Conservation (phyloP, 176 grass and related monocot species). For the Bolboschoenus planiculmis region DNA sequence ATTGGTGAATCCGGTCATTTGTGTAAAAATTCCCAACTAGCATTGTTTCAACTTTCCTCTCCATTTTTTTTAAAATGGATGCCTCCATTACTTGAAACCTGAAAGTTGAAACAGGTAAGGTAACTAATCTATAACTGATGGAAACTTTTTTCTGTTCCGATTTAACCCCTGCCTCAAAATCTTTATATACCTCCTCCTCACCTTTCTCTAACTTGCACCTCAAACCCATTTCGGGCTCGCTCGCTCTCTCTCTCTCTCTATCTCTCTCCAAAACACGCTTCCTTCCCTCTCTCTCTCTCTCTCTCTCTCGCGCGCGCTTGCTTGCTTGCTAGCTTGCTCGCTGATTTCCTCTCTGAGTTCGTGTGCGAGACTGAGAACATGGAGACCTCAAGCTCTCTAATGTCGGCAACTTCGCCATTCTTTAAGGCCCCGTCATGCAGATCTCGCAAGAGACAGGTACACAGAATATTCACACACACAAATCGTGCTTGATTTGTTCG, state of each 20-base stretch:
- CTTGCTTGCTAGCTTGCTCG: neutral
- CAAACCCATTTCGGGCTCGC: too few species aligned
- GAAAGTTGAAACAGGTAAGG: too few species aligned
- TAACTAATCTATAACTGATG: too few species aligned
- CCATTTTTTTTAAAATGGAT: too few species aligned
- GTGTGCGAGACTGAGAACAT: neutral
- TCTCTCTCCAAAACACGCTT: neutral
- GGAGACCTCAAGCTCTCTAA: slow-evolving; percentile 30
- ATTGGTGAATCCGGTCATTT: too few species aligned
- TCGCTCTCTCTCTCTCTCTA: too few species aligned
- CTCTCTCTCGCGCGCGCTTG: neutral
- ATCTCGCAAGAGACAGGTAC: slow-evolving; percentile 51
- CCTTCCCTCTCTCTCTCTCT: neutral
- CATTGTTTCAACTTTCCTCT: too few species aligned
- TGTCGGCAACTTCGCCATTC: slow-evolving; percentile 46
- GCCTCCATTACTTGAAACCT: too few species aligned
- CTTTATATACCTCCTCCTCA: neutral
- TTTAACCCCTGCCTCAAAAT: neutral
- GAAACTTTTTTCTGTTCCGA: neutral
- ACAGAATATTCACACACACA: neutral
- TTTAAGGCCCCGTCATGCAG: slow-evolving; percentile 16
- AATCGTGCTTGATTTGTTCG: neutral
- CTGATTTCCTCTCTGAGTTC: neutral
- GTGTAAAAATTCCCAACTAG: too few species aligned
- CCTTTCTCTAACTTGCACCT: too few species aligned